Conservation (phyloP, 768 basidiomycete species). For the Tulasnella sp. region DNA sequence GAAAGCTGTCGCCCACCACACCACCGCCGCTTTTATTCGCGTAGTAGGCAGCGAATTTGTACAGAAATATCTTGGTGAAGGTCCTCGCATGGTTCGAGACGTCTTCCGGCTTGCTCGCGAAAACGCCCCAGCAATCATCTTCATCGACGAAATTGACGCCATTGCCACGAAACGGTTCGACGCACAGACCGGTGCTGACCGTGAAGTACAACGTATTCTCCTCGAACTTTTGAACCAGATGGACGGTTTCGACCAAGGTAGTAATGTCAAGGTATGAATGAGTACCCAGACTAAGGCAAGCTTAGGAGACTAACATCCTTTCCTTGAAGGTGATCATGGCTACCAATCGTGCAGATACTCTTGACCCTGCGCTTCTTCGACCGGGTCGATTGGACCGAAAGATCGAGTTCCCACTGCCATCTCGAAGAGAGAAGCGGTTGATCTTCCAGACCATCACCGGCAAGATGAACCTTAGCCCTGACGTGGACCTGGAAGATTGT, state of each 20-base stretch:
- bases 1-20: slow-evolving; percentile 98
- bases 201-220: slow-evolving; percentile 97
- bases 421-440: slow-evolving; percentile 88
- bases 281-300: neutral
- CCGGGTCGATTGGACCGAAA: slow-evolving; percentile 97
- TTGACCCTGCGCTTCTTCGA: slow-evolving; percentile 94
- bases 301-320: slow-evolving; percentile 21
- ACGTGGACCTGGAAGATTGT: slow-evolving; percentile 99
- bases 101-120: slow-evolving; percentile 97
- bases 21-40: slow-evolving; percentile 94
- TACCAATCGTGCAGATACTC: slow-evolving; percentile 95
- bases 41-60: slow-evolving; percentile 99
- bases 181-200: slow-evolving; percentile 97
- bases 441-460: slow-evolving; percentile 97
- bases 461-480: slow-evolving; percentile 97
- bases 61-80: slow-evolving; percentile 98
- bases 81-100: slow-evolving; percentile 98
- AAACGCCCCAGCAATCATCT: slow-evolving; percentile 96
- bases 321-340: slow-evolving; percentile 91
- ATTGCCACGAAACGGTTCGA: slow-evolving; percentile 99
- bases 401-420: slow-evolving; percentile 96
- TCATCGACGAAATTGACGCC: slow-evolving; percentile 98
- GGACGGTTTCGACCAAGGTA: slow-evolving; percentile 99
- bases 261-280: slow-evolving; percentile 83
- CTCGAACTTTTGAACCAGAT: slow-evolving; percentile 97